phyloP scores from a whole-genome alignment of 768 basidiomycete species.

The Artomyces pyxidatus region DNA sequence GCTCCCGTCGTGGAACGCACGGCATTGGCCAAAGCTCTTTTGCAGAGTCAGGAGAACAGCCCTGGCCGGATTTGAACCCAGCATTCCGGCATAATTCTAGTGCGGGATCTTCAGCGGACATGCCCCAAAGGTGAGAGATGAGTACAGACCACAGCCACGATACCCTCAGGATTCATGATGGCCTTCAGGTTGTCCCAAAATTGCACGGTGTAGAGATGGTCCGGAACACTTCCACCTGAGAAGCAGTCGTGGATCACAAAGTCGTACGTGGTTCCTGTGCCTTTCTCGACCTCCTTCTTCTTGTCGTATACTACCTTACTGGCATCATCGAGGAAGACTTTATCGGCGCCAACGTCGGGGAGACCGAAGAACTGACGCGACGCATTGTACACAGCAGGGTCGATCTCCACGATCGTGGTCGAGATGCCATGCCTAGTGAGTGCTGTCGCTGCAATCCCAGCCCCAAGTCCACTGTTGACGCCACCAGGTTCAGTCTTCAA shows the following conservation, averaged over 20 bases:
- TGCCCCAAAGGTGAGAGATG: too few species aligned
- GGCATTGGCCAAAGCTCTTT: constrained; percentile 66
- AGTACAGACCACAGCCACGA: constrained; percentile 69
- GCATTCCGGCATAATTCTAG: constrained; percentile 80
- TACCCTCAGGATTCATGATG: constrained; percentile 59
- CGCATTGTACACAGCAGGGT: constrained; percentile 81
- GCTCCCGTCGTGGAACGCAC: constrained; percentile 72
- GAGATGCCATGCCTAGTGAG: constrained; percentile 61
- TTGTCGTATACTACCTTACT: constrained; percentile 24
- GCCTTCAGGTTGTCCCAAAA: constrained; percentile 71
- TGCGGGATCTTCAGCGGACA: too few species aligned
- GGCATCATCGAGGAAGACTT: constrained; percentile 74
- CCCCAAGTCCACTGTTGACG: constrained; percentile 70
- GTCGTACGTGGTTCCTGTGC: constrained; percentile 38
- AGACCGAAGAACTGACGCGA: constrained; percentile 76
- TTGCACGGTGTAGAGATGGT: constrained; percentile 74
- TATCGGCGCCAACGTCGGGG: constrained; percentile 48
- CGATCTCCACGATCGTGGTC: constrained; percentile 88
- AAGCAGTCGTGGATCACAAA: constrained; percentile 88
- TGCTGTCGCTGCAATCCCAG: constrained; percentile 72
- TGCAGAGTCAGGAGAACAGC: constrained; percentile 66
- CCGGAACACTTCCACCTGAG: constrained; percentile 87
- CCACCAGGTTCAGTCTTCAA: constrained; percentile 3
- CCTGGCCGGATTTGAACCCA: constrained; percentile 51
- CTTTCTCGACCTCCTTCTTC: constrained; percentile 21